phyloP scores from a whole-genome alignment of 2,329 filamentous ascomycete species.

The Ceratocystis diversiconidia region DNA sequence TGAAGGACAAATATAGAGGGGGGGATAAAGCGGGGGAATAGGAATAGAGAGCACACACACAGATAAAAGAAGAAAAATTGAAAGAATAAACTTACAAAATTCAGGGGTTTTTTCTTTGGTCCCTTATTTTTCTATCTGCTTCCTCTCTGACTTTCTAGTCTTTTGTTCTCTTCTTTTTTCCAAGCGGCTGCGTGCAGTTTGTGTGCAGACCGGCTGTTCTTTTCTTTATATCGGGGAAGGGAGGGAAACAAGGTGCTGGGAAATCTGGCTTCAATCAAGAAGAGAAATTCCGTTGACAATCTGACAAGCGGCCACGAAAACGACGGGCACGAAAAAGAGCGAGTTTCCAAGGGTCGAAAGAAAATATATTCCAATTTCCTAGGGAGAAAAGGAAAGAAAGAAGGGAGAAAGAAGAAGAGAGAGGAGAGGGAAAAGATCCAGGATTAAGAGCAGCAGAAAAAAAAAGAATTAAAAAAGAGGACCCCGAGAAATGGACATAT shows the following conservation, averaged over 20 bases:
- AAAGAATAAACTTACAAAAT: background rate
- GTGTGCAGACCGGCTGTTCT: background rate
- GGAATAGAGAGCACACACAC: background rate
- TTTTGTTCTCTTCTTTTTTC: background rate
- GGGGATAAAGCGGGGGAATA: background rate
- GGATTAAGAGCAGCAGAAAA: background rate
- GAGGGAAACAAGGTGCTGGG: background rate
- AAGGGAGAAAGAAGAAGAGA: background rate
- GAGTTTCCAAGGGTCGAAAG: constrained; percentile 1
- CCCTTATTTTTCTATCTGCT: background rate
- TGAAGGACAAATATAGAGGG: background rate
- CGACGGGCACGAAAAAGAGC: no score
- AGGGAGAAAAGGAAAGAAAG: constrained; percentile 2
- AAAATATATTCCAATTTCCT: background rate
- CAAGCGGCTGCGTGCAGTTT: background rate
- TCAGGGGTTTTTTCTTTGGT: background rate
- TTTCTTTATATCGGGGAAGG: background rate
- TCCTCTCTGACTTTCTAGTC: no score
- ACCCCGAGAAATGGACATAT: background rate
- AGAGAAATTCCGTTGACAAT: constrained; percentile 9
- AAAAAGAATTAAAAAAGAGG: constrained; percentile 12
- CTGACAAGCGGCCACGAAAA: no score
- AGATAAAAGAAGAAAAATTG: background rate
- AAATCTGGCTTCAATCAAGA: constrained; percentile 13
- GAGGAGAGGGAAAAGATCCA: background rate